Percentiles rank a stretch among this genome's conserved stretches.
These are phyloP conservation scores for Aureobasidium mangrovei DNA, from an alignment of 2,329 filamentous ascomycete species.

Conservation along the genomic window DNA sequence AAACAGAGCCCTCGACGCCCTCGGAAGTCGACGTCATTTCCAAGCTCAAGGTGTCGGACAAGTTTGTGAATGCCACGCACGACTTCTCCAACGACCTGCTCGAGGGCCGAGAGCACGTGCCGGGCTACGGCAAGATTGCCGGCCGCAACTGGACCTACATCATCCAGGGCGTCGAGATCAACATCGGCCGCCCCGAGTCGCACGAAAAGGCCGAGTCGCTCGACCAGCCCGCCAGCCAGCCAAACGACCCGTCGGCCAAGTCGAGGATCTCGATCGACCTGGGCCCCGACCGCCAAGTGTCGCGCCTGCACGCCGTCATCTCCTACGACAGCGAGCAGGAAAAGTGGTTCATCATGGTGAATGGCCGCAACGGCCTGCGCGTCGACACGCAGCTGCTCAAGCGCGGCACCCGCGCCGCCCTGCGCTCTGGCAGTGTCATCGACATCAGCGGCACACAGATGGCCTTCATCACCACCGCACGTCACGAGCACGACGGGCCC, in stretches of 20 bases:
- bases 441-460: constrained; percentile 92
- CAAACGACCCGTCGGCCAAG: constrained; percentile 27
- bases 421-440: constrained; percentile 82
- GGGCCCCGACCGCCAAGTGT: constrained; percentile 43
- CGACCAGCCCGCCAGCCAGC: constrained; percentile 18
- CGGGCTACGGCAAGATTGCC: constrained; percentile 72
- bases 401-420: constrained; percentile 53
- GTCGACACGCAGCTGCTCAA: constrained; percentile 67
- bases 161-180: constrained; percentile 63
- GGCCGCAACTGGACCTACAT: constrained; percentile 80
- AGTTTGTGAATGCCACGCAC: constrained; percentile 47
- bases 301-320: constrained; percentile 42
- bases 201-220: constrained; percentile 23
- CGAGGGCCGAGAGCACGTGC: constrained; percentile 36
- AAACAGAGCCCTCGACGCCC: constrained; percentile 28
- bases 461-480: constrained; percentile 92
- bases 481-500: constrained; percentile 62
- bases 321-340: constrained; percentile 36
- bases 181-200: constrained; percentile 58
- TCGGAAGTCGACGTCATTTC: constrained; percentile 37
- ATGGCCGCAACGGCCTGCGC: constrained; percentile 84
- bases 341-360: constrained; percentile 76
- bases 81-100: constrained; percentile 47
- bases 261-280: constrained; percentile 74
- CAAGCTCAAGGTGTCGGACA: constrained; percentile 35